Base-by-base conservation (phyloP, 345 rosid species). In the Syzygium aromaticum region DNA sequence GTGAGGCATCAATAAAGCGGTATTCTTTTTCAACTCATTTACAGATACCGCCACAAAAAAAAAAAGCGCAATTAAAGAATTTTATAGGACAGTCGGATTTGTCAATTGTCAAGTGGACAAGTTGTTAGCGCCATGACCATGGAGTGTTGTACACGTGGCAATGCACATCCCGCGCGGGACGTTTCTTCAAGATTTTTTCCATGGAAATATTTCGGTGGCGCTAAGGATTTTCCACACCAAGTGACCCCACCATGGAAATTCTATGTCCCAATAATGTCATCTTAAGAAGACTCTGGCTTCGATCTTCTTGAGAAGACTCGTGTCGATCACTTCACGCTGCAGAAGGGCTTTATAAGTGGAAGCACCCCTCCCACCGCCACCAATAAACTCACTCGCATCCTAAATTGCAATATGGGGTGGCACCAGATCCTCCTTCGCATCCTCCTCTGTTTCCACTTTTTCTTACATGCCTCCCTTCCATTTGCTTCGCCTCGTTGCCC, bases 211-310 rank as follows among this genome's bases (percentile, higher is more conserved):
- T 56, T 56, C 63, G 23, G 25, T 6, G 0, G 28, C 33, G 27
- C 30, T 27, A 27, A 59, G 6, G 27, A 27, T 27, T 59, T 1
- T 27, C 30, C 67, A 59, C 67, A 56, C 63, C 67, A 59, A 27
- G 30, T 59, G 14, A 59, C 67, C 33, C 67, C 67, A 56, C 14
- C 1, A 59, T 12, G 3, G 0, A 56, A 27, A 56, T 56, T 56
- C 5, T 0, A 5, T 0, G 3, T 5, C 30, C 30, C 7, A 0
- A 12, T 59, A 5, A 59, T 27, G 13, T 59, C 28, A 59, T 59
- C 12, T 1, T 59, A 11, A 27, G 33, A 59, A 59, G 67, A 59
- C 30, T 59, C 11, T 59, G 30, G 12, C 67, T 27, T 59, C 27
- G 16, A 27, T 8, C 67, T 59, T 27, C 25, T 11, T 27, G 30